These are phyloP conservation scores for Boletus rubroflammeus DNA, from an alignment of 768 basidiomycete species.

Conservation along the genomic window DNA sequence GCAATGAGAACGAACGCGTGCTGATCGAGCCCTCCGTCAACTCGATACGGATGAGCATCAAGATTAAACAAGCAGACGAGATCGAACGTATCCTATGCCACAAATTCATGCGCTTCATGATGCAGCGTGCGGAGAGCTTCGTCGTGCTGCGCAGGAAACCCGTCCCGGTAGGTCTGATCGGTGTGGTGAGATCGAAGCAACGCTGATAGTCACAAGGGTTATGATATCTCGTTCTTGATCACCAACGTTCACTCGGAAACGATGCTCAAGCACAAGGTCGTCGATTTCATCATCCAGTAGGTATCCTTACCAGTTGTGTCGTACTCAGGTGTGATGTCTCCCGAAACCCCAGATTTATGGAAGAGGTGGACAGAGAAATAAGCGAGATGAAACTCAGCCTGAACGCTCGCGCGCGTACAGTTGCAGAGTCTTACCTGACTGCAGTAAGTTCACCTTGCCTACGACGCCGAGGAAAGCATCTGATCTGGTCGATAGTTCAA, in stretches of 20 bases:
- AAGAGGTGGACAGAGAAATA: conserved; percentile 98
- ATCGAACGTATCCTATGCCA: conserved; percentile 96
- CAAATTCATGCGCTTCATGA: conserved; percentile 99
- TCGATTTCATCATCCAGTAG: conserved; percentile 98
- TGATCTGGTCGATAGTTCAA: conserved; percentile 23
- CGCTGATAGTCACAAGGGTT: conserved; percentile 59
- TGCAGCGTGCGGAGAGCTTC: conserved; percentile 97
- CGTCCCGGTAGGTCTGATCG: conserved; percentile 57
- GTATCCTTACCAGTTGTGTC: conserved; percentile 28
- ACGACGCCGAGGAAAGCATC: background rate
- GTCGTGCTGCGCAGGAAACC: conserved; percentile 94
- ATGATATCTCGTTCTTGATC: conserved; percentile 97
- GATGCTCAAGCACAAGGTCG: conserved; percentile 99
- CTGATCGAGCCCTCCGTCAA: conserved; percentile 97
- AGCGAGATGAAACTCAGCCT: conserved; percentile 98
- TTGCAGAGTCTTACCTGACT: conserved; percentile 92
- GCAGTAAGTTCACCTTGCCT: conserved; percentile 54
- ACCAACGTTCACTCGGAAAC: conserved; percentile 96
- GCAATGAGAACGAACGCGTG: conserved; percentile 96
- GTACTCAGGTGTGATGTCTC: background rate
- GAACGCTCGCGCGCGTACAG: conserved; percentile 93
- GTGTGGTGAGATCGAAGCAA: conserved; percentile 9
- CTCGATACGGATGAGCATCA: conserved; percentile 94
- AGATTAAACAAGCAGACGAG: conserved; percentile 99
- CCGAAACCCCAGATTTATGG: conserved; percentile 74